phyloP scores from a whole-genome alignment of 768 basidiomycete genomes.

The Trametes elegans region DNA sequence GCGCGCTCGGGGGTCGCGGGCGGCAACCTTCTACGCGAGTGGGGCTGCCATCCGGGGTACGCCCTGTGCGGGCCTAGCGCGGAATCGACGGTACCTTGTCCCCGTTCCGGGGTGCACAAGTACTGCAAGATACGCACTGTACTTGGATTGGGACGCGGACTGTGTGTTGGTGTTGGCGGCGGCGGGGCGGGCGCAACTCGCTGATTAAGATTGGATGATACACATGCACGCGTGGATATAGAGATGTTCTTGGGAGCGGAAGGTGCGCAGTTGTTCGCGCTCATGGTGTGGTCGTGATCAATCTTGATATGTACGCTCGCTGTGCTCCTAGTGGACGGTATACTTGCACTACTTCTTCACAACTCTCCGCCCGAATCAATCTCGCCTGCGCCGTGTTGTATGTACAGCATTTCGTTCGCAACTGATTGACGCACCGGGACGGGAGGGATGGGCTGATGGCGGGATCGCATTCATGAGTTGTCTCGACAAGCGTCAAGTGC shows the following conservation, averaged over 20 bases:
- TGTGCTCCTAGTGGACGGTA: constrained; percentile 2
- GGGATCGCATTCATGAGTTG: neutral
- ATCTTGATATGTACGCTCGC: constrained; percentile 4
- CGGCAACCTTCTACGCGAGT: constrained; percentile 14
- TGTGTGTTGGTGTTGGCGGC: no score
- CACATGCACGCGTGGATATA: no score
- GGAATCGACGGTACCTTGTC: neutral
- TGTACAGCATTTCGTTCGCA: neutral
- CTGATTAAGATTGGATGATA: no score
- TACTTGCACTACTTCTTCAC: neutral
- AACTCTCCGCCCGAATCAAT: no score
- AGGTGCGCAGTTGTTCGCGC: neutral
- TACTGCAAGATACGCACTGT: no score
- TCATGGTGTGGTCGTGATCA: constrained; percentile 4
- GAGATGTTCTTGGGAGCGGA: neutral
- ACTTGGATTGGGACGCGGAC: no score
- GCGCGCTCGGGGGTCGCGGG: constrained; percentile 17
- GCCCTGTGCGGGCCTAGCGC: constrained; percentile 19
- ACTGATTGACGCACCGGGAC: neutral
- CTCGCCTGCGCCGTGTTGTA: neutral
- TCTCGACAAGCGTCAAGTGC: no score
- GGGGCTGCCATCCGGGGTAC: constrained; percentile 25
- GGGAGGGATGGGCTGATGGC: neutral
- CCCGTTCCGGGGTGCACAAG: no score
- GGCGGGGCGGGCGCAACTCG: no score